Evolutionary conservation across 768 basidiomycete species (phyloP).

Genomic region (Lactarius sp.): DNA sequence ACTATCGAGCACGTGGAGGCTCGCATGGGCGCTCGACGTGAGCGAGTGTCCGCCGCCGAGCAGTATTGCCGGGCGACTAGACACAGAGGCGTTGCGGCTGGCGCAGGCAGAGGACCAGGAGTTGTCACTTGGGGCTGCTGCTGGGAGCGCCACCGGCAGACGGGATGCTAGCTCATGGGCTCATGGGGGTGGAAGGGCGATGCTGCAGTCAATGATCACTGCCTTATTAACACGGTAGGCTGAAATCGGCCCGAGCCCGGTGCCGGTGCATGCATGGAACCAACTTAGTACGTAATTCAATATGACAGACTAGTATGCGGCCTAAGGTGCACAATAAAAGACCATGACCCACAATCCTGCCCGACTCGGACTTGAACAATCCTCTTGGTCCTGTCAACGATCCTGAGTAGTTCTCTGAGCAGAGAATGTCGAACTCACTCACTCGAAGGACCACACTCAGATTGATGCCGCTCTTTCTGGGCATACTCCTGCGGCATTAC

Average conservation of each 20-base stretch:
- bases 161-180: not conserved
- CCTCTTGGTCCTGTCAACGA: not conserved
- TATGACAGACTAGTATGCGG: too few species aligned
- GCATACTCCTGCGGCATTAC: slow-evolving; percentile 79
- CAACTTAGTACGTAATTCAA: too few species aligned
- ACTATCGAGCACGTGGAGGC: slow-evolving; percentile 60
- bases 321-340: not conserved
- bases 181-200: not conserved
- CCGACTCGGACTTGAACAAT: not conserved
- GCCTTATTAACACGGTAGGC: too few species aligned
- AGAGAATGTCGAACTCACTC: slow-evolving; percentile 42
- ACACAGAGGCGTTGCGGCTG: slow-evolving; percentile 73
- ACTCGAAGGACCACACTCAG: slow-evolving; percentile 55
- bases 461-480: slow-evolving; percentile 67
- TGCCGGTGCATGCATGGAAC: too few species aligned
- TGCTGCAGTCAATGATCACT: not conserved
- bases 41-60: slow-evolving; percentile 85
- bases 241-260: not conserved
- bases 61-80: slow-evolving; percentile 81
- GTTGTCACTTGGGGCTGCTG: not conserved
- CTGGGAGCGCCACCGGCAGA: not conserved
- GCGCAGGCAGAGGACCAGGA: slow-evolving; percentile 66
- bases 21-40: slow-evolving; percentile 73
- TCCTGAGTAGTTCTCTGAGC: not conserved
- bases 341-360: not conserved